Evolutionary conservation across 352 stramenopile species (phyloP).

Genomic region (Globisporangium cylindrosporum): DNA sequence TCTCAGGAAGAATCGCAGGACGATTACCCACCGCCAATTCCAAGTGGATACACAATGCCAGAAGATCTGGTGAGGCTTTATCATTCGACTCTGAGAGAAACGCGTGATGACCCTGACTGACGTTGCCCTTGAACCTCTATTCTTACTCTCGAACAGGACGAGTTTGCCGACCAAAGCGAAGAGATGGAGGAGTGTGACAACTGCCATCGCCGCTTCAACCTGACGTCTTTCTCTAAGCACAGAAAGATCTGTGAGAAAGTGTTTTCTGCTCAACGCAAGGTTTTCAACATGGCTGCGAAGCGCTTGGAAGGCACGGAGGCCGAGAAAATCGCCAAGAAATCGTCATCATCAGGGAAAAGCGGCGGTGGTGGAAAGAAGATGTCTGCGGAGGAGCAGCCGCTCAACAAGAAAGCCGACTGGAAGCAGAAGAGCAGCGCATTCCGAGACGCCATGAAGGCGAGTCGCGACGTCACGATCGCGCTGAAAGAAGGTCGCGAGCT

Average conservation of each 20-base stretch:
- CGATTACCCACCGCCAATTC: conserved; percentile 39
- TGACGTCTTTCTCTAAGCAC: conserved; percentile 73
- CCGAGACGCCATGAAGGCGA: conserved; percentile 85
- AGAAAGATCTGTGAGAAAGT: conserved; percentile 86
- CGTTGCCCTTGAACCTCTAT: neutral
- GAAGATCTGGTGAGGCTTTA: conserved; percentile 28
- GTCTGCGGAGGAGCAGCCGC: conserved; percentile 43
- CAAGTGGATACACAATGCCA: conserved; percentile 32
- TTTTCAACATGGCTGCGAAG: conserved; percentile 84
- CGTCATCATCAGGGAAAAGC: conserved; percentile 23
- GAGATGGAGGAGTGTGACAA: conserved; percentile 73
- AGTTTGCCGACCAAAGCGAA: conserved; percentile 46
- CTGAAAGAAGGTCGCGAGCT: conserved; percentile 69
- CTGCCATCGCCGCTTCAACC: conserved; percentile 84
- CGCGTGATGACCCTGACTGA: neutral
- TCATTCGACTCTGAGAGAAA: neutral
- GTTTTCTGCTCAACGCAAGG: conserved; percentile 78
- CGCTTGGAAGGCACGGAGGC: conserved; percentile 65
- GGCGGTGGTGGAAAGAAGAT: conserved; percentile 18
- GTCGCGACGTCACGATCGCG: conserved; percentile 56
- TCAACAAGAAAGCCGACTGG: conserved; percentile 75
- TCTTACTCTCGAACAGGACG: conserved; percentile 27
- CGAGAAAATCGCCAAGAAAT: conserved; percentile 62
- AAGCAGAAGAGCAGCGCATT: conserved; percentile 86
- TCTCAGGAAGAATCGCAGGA: conserved; percentile 31